Conservation (phyloP, 345 rosid genomes). For the Cardiospermum halicacabum region DNA sequence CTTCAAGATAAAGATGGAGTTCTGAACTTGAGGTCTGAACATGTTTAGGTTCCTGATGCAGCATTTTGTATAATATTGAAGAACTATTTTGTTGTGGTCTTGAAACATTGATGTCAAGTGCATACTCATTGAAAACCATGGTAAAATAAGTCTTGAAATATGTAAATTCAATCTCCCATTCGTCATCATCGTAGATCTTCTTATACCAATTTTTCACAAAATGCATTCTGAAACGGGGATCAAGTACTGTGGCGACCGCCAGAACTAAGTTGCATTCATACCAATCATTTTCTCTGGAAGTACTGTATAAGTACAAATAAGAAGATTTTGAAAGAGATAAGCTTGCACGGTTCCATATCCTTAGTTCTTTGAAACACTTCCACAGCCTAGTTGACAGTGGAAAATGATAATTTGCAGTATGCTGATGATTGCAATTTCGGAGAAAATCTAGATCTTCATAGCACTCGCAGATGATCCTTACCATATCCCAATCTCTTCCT, state of each 20-base stretch:
- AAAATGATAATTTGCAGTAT: not conserved
- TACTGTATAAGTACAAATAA: no score
- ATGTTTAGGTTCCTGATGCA: not conserved
- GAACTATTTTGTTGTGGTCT: not conserved
- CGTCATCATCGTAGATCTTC: not conserved
- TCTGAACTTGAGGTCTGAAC: not conserved
- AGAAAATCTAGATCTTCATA: not conserved
- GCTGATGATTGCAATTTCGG: not conserved
- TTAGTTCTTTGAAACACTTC: no score
- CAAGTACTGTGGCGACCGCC: not conserved
- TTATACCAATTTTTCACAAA: not conserved
- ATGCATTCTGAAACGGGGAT: not conserved
- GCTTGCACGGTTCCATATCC: not conserved
- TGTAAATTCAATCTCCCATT: not conserved
- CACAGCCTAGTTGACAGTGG: not conserved
- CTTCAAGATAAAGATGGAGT: slow-evolving; percentile 1
- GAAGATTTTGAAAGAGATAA: no score
- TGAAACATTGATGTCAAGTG: no score
- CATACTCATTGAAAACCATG: not conserved
- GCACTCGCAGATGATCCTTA: not conserved
- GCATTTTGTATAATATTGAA: not conserved
- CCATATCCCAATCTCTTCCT: not conserved
- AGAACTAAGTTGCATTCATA: not conserved
- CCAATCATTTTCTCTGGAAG: not conserved
- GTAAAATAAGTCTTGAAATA: not conserved